Percentiles rank a stretch among this genome's conserved stretches.
Evolutionary conservation across 2,329 filamentous ascomycete species (phyloP).

Genomic region (Botrytis hyacinthi): DNA sequence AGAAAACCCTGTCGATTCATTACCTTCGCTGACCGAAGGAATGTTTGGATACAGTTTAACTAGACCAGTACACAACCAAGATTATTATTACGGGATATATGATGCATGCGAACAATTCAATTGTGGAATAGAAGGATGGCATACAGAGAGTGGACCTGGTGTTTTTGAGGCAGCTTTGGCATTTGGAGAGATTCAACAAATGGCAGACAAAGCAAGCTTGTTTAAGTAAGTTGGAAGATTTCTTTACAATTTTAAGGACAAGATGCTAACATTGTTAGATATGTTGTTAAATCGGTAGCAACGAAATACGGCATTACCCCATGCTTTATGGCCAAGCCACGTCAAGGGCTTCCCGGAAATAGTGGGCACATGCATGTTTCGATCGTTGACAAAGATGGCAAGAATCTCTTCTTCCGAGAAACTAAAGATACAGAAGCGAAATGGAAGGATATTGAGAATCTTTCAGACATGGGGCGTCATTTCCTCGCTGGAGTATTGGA

Average conservation of each 20-base stretch:
- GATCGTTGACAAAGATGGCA: constrained; percentile 73
- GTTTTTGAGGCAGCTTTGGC: constrained; percentile 95
- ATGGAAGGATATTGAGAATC: constrained; percentile 71
- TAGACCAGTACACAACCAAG: constrained; percentile 82
- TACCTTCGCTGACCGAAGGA: constrained; percentile 81
- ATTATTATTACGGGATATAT: constrained; percentile 88
- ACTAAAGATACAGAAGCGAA: constrained; percentile 66
- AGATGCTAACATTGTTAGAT: constrained; percentile 44
- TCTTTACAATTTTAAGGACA: background rate
- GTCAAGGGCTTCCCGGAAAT: constrained; percentile 87
- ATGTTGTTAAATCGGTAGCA: constrained; percentile 85
- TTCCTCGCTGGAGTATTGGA: constrained; percentile 90
- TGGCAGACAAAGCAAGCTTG: constrained; percentile 87
- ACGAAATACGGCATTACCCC: constrained; percentile 88
- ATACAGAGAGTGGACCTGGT: constrained; percentile 89
- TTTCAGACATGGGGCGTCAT: constrained; percentile 86
- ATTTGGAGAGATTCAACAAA: constrained; percentile 80
- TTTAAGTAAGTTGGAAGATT: constrained; percentile 66
- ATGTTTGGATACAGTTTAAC: constrained; percentile 96
- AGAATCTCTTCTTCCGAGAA: constrained; percentile 79
- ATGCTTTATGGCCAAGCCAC: constrained; percentile 98
- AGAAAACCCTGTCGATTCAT: constrained; percentile 67
- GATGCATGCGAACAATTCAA: constrained; percentile 74
- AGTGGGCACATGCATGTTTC: constrained; percentile 96
- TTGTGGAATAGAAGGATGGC: constrained; percentile 89